Evolutionary conservation across 2,329 filamentous ascomycete genomes (phyloP), one percentile per base, ranked within the genome.

Genomic region (Camptophora hylomeconis): DNA sequence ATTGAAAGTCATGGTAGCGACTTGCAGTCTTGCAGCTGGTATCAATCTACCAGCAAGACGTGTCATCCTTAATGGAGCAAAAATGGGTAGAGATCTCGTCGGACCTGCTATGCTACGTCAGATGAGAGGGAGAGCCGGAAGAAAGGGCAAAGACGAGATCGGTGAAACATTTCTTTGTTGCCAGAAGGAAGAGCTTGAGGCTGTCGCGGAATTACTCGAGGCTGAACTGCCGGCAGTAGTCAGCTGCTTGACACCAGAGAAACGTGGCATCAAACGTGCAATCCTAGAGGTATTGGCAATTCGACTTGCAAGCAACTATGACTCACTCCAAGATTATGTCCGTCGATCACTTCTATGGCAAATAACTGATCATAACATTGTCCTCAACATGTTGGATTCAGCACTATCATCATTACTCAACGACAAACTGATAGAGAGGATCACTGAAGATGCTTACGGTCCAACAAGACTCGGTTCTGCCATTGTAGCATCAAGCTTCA

Each of bases 131-230:
- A 67, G 80, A 36, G 80, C 80, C 12, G 80, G 80, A 5, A 67
- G 80, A 30, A 83, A 83, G 52, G 80, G 80, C 26, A 84, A 82
- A 45, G 77, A 81, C 31, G 75, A 80, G 28, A 58, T 80, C 25
- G 80, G 80, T 2, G 80, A 84, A 54, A 84, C 77, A 2, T 84
- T 79, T 48, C 57, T 84, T 1, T 83, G 79, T 47, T 84, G 79
- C 45, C 67, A 72, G 17, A 67, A 72, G 43, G 53, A 60, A 7
- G 80, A 84, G 41, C 52, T 84, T 9, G 74, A 80, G 45, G 69
- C 69, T 10, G 75, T 83, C 4, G 63, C 77, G 17, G 70, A 77
- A 32, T 57, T 84, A 20, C 69, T 84, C 60, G 69, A 79, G 45
- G 73, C 78, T 2, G 76, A 83, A 30, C 61, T 83, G 39, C 80